These are phyloP conservation scores for Backusella parvicylindrica DNA, from an alignment of 192 early-diverging fungal genomes.

Conservation along the genomic window DNA sequence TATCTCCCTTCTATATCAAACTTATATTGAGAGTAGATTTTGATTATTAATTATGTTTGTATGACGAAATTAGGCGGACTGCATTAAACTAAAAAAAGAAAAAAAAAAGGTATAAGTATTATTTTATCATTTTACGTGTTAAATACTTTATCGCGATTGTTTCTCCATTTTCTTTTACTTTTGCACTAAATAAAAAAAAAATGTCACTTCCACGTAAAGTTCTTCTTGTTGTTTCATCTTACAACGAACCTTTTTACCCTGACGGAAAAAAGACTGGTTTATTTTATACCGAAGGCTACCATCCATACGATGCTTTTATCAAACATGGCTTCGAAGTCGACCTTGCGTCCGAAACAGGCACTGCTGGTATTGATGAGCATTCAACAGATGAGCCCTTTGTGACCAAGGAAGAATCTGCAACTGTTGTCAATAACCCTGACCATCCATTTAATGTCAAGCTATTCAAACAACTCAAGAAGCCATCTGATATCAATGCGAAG, in stretches of 20 bases:
- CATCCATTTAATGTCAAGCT: conserved; percentile 44
- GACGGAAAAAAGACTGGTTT: conserved; percentile 51
- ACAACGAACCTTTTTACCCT: conserved; percentile 46
- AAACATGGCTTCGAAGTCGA: conserved; percentile 49
- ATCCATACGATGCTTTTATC: conserved; percentile 42
- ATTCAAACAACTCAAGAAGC: conserved; percentile 37
- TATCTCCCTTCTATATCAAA: neutral
- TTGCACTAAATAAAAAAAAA: neutral
- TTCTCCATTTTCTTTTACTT: neutral
- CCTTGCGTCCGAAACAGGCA: conserved; percentile 51
- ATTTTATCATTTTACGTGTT: neutral
- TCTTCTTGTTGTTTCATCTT: conserved; percentile 47
- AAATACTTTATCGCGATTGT: neutral
- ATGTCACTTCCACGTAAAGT: conserved; percentile 43
- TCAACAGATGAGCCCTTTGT: conserved; percentile 42
- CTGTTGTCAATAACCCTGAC: conserved; percentile 31
- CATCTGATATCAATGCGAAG: conserved; percentile 39
- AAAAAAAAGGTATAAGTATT: neutral
- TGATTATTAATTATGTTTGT: neutral
- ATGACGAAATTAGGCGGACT: neutral
- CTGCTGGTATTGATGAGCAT: conserved; percentile 48
- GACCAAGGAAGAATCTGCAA: conserved; percentile 34
- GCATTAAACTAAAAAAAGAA: neutral
- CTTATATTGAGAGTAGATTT: neutral
- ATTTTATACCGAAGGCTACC: conserved; percentile 53